A percentile compares a stretch with the other conserved stretches of the same genome.
Evolutionary conservation across 208 protist species (phyloP).

Genomic region (Chromosphaera perkinsii): DNA sequence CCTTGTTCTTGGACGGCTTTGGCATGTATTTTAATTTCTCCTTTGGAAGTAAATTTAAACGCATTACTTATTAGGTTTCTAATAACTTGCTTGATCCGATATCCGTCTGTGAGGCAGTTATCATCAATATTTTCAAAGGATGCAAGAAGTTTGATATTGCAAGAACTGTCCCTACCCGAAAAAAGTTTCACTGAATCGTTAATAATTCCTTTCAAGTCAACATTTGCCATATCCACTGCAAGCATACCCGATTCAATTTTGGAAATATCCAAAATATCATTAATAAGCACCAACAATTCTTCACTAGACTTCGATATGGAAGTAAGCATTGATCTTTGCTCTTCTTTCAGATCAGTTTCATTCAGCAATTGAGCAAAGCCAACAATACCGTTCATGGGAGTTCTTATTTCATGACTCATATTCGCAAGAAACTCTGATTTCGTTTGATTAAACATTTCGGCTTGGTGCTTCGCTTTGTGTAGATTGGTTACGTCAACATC

Average conservation of each 20-base stretch:
- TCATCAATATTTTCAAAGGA: not conserved
- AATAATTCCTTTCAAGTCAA: not conserved
- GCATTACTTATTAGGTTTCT: conserved; percentile 20
- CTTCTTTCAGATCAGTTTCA: not conserved
- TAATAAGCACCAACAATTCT: conserved; percentile 5
- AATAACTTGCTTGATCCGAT: conserved; percentile 1
- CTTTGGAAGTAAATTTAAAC: conserved; percentile 17
- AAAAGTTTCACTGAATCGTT: not conserved
- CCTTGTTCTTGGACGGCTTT: too few species aligned
- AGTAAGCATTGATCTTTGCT: not conserved
- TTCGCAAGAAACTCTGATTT: not conserved
- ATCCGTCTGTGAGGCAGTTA: not conserved
- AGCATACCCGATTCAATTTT: not conserved
- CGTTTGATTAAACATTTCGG: not conserved
- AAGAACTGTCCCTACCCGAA: not conserved
- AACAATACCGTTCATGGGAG: conserved; percentile 54
- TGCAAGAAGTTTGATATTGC: not conserved
- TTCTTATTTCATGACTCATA: conserved; percentile 26
- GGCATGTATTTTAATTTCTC: not conserved
- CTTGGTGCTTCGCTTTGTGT: not conserved
- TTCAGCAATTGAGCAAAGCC: conserved; percentile 20
- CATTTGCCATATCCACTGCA: not conserved
- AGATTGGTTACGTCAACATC: too few species aligned
- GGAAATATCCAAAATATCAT: conserved; percentile 30
- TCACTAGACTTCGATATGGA: not conserved